Percentiles rank a stretch among this genome's conserved stretches.
These are phyloP conservation scores for Zelopaecilomyces penicillatus DNA, from an alignment of 2,329 filamentous ascomycete genomes.

Conservation along the genomic window DNA sequence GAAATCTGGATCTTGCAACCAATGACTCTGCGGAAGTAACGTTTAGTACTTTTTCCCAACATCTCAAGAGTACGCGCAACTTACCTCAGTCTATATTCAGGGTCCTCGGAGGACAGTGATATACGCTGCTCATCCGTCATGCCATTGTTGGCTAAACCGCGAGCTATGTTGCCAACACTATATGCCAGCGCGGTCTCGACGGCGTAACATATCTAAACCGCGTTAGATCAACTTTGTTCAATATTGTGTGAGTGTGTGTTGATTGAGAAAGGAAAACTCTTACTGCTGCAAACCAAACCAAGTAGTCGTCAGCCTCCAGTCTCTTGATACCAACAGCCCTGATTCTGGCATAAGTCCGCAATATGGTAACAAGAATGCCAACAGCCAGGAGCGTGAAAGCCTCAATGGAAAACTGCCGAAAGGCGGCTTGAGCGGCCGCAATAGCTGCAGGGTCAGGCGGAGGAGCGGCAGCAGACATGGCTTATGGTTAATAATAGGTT, in stretches of 20 bases:
- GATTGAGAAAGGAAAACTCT: conserved; percentile 3
- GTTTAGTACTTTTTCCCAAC: not conserved
- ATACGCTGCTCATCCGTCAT: conserved; percentile 45
- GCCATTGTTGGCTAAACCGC: conserved; percentile 47
- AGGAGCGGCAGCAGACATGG: not conserved
- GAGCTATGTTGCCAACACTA: conserved; percentile 37
- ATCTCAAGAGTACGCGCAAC: conserved; percentile 6
- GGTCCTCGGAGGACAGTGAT: conserved; percentile 31
- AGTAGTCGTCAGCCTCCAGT: conserved; percentile 50
- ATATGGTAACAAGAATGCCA: conserved; percentile 38
- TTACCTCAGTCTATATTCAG: conserved; percentile 35
- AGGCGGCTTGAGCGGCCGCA: conserved; percentile 15
- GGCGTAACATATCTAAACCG: conserved; percentile 38
- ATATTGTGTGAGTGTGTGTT: not conserved
- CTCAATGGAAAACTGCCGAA: conserved; percentile 22
- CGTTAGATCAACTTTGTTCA: too few relatives aligned
- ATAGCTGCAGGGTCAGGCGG: conserved; percentile 14
- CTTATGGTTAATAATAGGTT: too few relatives aligned
- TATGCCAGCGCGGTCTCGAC: conserved; percentile 44
- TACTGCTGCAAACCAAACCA: conserved; percentile 48
- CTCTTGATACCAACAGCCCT: conserved; percentile 37
- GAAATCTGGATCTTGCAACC: conserved; percentile 50
- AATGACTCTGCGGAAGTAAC: conserved; percentile 27
- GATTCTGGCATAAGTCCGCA: conserved; percentile 43
- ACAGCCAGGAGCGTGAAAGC: conserved; percentile 39